Evolutionary conservation across 208 protist species (phyloP).

Genomic region (Trypanosoma theileri): DNA sequence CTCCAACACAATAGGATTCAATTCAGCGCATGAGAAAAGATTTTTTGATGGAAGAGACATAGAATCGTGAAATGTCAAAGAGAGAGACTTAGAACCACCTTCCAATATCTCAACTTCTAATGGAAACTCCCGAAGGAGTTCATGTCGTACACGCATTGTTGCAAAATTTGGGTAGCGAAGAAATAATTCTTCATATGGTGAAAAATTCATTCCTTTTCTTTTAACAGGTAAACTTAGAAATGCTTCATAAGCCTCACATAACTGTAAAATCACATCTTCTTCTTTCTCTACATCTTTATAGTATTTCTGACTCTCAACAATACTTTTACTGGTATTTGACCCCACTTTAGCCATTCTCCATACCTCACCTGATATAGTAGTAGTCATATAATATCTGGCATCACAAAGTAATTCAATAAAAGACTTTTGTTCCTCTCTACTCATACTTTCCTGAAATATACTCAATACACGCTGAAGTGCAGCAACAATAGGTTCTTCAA

Average conservation of each 20-base stretch:
- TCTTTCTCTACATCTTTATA: not conserved
- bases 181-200: constrained; percentile 27
- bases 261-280: constrained; percentile 20
- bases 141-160: constrained; percentile 37
- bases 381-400: not conserved
- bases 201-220: not conserved
- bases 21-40: not conserved
- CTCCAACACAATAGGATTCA: constrained; percentile 8
- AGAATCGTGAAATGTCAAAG: not conserved
- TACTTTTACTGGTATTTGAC: not conserved
- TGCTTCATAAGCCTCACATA: constrained; percentile 42
- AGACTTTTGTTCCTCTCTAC: constrained; percentile 19
- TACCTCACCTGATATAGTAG: not conserved
- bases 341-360: not conserved
- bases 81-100: not conserved
- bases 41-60: not conserved
- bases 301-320: not conserved
- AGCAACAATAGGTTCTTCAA: constrained; percentile 53
- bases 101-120: constrained; percentile 4
- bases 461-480: constrained; percentile 40
- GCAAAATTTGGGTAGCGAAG: constrained; percentile 40
- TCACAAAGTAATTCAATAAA: constrained; percentile 28
- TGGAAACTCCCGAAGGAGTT: constrained; percentile 38
- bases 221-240: constrained; percentile 31
- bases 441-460: constrained; percentile 24